These are phyloP conservation scores for Pseudognaphalium luteoalbum DNA, from an alignment of 129 eudicot genomes.

Conservation along the genomic window DNA sequence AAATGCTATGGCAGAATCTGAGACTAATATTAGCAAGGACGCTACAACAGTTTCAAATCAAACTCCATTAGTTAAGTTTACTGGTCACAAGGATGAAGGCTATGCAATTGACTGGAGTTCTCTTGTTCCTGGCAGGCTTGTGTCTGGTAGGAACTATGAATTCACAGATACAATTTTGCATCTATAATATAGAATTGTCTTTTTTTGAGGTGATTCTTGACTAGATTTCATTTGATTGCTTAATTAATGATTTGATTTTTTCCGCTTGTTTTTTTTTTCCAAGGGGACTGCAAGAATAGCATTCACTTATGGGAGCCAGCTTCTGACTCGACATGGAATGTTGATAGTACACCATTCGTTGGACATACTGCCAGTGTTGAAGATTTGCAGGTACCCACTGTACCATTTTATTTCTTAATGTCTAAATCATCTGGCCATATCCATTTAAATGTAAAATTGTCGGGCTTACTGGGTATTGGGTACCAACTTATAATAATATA, in stretches of 20 bases:
- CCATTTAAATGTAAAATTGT: too few relatives aligned
- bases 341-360: constrained; percentile 69
- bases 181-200: neutral
- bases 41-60: constrained; percentile 46
- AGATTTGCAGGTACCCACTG: constrained; percentile 75
- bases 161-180: neutral
- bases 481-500: too few relatives aligned
- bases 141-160: constrained; percentile 56
- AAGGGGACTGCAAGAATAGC: constrained; percentile 85
- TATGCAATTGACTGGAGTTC: constrained; percentile 98
- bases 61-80: constrained; percentile 64
- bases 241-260: neutral
- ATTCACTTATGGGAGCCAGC: constrained; percentile 93
- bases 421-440: neutral
- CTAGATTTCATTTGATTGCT: neutral
- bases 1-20: constrained; percentile 71
- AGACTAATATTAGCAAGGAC: constrained; percentile 45
- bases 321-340: constrained; percentile 77
- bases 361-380: constrained; percentile 96
- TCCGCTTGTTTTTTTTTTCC: neutral
- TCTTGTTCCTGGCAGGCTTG: constrained; percentile 85
- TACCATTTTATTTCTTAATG: neutral
- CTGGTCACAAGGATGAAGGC: constrained; percentile 95
- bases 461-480: too few relatives aligned
- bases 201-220: neutral